phyloP scores from a whole-genome alignment of 2,329 filamentous ascomycete species.

The Nemania sp. region DNA sequence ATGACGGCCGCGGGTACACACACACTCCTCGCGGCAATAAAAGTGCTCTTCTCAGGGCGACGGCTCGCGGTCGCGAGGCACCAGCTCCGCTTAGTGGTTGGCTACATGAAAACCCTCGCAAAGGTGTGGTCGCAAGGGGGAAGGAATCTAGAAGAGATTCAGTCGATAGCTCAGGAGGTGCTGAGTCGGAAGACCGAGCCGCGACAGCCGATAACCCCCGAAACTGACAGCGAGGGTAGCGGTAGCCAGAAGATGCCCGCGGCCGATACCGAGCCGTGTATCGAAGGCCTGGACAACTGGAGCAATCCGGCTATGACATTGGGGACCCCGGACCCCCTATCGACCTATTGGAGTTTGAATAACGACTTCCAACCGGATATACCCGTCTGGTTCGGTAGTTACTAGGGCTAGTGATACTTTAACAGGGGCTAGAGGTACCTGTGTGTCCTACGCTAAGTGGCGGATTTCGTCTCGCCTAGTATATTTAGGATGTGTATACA shows the following conservation, averaged over 20 bases:
- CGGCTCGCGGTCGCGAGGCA: constrained; percentile 36
- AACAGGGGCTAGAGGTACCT: not conserved
- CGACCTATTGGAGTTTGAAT: constrained; percentile 29
- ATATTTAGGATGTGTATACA: not conserved
- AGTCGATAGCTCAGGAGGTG: constrained; percentile 37
- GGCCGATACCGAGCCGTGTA: constrained; percentile 2
- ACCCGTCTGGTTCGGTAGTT: constrained; percentile 36
- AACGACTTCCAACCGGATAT: constrained; percentile 37
- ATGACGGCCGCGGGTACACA: constrained; percentile 39
- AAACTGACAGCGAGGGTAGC: not conserved
- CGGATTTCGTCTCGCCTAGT: not conserved
- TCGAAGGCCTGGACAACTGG: constrained; percentile 33
- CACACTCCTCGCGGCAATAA: constrained; percentile 34
- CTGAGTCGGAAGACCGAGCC: constrained; percentile 25
- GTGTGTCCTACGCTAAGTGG: not conserved
- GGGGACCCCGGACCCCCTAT: constrained; percentile 21
- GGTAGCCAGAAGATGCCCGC: not conserved
- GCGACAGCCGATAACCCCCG: not conserved
- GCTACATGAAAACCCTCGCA: constrained; percentile 34
- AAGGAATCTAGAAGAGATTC: constrained; percentile 36
- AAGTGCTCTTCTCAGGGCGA: constrained; percentile 32
- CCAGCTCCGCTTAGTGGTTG: constrained; percentile 37
- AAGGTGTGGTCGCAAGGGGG: constrained; percentile 39
- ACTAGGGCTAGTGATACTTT: constrained; percentile 5
- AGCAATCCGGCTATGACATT: constrained; percentile 10